These are phyloP conservation scores for Yamadazyma triangularis DNA, from an alignment of 1,139 yeast species.

Conservation along the genomic window DNA sequence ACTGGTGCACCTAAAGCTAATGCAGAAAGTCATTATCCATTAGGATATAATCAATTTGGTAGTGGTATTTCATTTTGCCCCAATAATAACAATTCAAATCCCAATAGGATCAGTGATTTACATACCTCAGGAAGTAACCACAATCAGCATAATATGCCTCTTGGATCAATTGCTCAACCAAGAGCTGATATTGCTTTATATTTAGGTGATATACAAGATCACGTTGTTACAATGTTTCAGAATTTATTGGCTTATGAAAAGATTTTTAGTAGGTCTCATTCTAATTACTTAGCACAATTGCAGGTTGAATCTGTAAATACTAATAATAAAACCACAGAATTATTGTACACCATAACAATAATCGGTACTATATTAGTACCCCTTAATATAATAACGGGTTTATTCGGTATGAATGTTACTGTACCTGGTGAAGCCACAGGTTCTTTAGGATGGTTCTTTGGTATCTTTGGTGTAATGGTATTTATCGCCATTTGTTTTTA, in stretches of 20 bases:
- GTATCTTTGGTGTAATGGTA: slow-evolving; percentile 35
- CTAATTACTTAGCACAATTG: slow-evolving; percentile 88
- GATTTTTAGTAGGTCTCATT: slow-evolving; percentile 85
- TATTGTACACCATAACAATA: slow-evolving; percentile 83
- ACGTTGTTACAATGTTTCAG: slow-evolving; percentile 93
- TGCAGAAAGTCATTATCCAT: slow-evolving; percentile 2
- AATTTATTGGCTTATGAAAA: slow-evolving; percentile 86
- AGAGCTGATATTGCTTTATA: slow-evolving; percentile 82
- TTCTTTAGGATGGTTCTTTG: slow-evolving; percentile 29
- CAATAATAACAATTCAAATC: slow-evolving; percentile 14
- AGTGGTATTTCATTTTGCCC: slow-evolving; percentile 21
- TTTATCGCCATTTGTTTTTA: slow-evolving; percentile 26
- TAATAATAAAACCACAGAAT: slow-evolving; percentile 77
- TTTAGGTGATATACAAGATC: slow-evolving; percentile 96
- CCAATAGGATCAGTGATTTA: too few relatives aligned
- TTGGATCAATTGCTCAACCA: slow-evolving; percentile 52
- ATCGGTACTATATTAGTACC: slow-evolving; percentile 91
- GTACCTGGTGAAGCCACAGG: slow-evolving; percentile 52
- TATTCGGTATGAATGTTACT: slow-evolving; percentile 92
- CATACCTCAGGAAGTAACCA: too few relatives aligned
- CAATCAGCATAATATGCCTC: slow-evolving; percentile 12
- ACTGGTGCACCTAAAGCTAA: too few relatives aligned
- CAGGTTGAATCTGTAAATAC: slow-evolving; percentile 89
- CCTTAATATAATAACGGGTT: slow-evolving; percentile 82
- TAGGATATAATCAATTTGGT: slow-evolving; percentile 13